Percentiles rank a stretch among this genome's conserved stretches.
These are phyloP conservation scores for Capniomyces stellatus DNA, from an alignment of 371 early-diverging fungal genomes.

Conservation along the genomic window DNA sequence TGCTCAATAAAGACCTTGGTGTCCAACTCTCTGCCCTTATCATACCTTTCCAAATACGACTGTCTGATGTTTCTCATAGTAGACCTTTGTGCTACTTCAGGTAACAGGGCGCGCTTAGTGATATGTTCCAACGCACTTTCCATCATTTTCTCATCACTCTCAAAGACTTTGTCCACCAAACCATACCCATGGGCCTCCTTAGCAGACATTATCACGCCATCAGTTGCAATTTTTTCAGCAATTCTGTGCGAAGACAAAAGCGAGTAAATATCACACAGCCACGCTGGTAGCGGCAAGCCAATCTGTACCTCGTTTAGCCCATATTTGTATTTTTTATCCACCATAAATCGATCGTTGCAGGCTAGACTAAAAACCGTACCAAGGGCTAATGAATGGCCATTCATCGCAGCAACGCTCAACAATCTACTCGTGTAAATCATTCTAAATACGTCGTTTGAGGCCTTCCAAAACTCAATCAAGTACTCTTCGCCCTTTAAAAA, in stretches of 20 bases:
- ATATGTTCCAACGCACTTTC: constrained; percentile 3
- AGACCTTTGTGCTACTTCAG: constrained; percentile 10
- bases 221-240: constrained; percentile 21
- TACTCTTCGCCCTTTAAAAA: constrained; percentile 7
- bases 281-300: constrained; percentile 28
- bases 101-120: neutral
- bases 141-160: constrained; percentile 9
- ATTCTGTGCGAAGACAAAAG: constrained; percentile 17
- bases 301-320: constrained; percentile 29
- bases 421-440: constrained; percentile 14
- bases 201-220: constrained; percentile 20
- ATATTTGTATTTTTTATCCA: constrained; percentile 6
- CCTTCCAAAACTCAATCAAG: constrained; percentile 8
- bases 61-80: constrained; percentile 8
- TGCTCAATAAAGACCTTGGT: constrained; percentile 8
- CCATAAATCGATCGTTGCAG: constrained; percentile 15
- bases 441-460: constrained; percentile 8
- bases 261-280: constrained; percentile 24
- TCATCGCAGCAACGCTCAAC: constrained; percentile 16
- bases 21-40: constrained; percentile 7
- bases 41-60: constrained; percentile 10
- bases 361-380: constrained; percentile 14
- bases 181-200: constrained; percentile 18
- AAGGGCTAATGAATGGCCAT: constrained; percentile 19
- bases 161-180: constrained; percentile 26